Conservation (phyloP, 495 filamentous ascomycete species). For the Jackrogersella minutella region DNA sequence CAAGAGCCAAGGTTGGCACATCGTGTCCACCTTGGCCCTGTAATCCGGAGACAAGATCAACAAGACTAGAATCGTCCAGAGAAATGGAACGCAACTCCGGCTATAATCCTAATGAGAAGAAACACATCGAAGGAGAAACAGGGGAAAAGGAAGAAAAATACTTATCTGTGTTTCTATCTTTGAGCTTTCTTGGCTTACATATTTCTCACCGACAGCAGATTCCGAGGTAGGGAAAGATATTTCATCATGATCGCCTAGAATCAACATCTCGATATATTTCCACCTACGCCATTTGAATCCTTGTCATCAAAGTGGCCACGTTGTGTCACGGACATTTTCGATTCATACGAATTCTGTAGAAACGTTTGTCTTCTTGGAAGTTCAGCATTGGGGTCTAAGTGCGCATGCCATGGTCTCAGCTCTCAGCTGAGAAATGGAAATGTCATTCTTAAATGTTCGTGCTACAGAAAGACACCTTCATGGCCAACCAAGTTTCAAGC, state of each 20-base stretch:
- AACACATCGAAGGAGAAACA: neutral
- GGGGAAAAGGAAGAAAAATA: neutral
- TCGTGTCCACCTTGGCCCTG: neutral
- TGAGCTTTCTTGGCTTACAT: slow-evolving; percentile 20
- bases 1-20: slow-evolving; percentile 16
- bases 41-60: slow-evolving; percentile 10
- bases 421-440: neutral
- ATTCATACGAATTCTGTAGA: slow-evolving; percentile 6
- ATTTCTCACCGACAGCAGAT: neutral
- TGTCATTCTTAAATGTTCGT: neutral
- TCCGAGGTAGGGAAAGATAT: neutral
- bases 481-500: neutral
- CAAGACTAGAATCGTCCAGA: slow-evolving; percentile 14
- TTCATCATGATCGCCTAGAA: slow-evolving; percentile 7
- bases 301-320: neutral
- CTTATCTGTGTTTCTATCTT: slow-evolving; percentile 20
- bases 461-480: neutral
- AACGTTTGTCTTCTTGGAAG: neutral
- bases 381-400: neutral
- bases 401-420: neutral
- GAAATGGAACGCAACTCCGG: slow-evolving; percentile 25
- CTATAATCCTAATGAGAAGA: neutral
- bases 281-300: neutral
- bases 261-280: neutral
- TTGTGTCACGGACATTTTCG: neutral